Evolutionary conservation across 2,329 filamentous ascomycete genomes (phyloP), one percentile per base, ranked within the genome.

Genomic region (Coniochaeta sp.): DNA sequence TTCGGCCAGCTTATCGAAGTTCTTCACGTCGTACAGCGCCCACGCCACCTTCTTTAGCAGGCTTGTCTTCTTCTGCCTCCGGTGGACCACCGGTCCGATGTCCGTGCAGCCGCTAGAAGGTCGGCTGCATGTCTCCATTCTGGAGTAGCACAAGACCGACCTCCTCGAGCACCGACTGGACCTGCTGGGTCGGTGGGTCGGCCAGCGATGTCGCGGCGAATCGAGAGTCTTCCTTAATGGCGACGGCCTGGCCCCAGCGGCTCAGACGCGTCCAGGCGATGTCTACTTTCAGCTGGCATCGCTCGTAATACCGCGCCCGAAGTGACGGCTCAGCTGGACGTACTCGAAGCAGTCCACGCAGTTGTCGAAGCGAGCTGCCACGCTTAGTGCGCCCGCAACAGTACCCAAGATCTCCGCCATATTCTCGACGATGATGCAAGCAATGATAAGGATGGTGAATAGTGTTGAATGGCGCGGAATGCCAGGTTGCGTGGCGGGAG

Each of bases 271-370:
- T 60, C 44, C 65, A 65, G 6, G 69, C 68, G 50, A 70, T 62
- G 58, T 73, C 66, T 2, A 77, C 66, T 17, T 64, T 67, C 4
- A 78, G 68, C 52, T 70, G 69, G 52, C 65, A 69, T 24, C 60
- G 66, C 32, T 74, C 63, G 61, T 69, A 76, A 52, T 77, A n/a
- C n/a, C 71, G 22, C 57, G 40, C 0, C 67, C 71, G 52, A 75
- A 75, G 38, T 67, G 63, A 0, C 64, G 67, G 22, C 72, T 72
- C 1, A 77, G 65, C 55, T 78, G 72, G 55, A 78, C 62, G 61
- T 74, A 74, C 22, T 73, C 69, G 61, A 79, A 78, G 60, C 70
- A 75, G 38, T 72, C 68, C 42, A 79, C 67, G 52, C 71, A 75
- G 59, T 68, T 68, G 50, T 71, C 74, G 54, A 78, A 77, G 14